Evolutionary conservation across 495 filamentous ascomycete species (phyloP).

Genomic region (Talaromyces nanjingensis): DNA sequence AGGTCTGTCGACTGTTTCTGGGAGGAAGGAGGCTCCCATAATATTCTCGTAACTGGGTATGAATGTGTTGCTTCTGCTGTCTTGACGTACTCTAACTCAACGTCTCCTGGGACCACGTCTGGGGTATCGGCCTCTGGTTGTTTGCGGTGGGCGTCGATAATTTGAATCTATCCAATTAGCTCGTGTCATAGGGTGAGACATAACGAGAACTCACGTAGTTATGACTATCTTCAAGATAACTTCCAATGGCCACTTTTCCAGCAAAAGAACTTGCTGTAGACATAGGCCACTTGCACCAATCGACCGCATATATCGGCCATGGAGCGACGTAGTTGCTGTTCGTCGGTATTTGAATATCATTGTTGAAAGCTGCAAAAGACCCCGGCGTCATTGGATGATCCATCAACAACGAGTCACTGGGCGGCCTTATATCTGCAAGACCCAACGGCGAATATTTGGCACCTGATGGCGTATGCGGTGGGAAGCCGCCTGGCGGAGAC

Average conservation of each 20-base stretch:
- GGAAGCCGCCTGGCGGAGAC: conserved; percentile 61
- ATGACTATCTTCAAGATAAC: conserved; percentile 94
- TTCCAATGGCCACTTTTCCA: conserved; percentile 90
- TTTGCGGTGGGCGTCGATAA: conserved; percentile 76
- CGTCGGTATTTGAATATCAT: conserved; percentile 46
- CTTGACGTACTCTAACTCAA: conserved; percentile 82
- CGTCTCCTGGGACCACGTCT: conserved; percentile 60
- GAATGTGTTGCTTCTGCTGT: conserved; percentile 97
- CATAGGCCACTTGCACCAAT: conserved; percentile 99
- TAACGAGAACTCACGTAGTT: conserved; percentile 66
- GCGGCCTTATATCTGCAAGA: conserved; percentile 80
- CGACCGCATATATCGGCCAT: conserved; percentile 92
- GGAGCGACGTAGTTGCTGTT: conserved; percentile 91
- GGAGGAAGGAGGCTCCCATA: conserved; percentile 97
- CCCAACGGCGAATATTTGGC: conserved; percentile 79
- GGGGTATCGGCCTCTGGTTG: conserved; percentile 59
- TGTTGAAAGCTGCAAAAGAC: conserved; percentile 28
- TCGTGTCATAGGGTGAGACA: not conserved
- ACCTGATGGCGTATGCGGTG: conserved; percentile 61
- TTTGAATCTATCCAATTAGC: conserved; percentile 73
- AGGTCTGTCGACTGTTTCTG: conserved; percentile 96
- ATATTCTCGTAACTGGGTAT: conserved; percentile 89
- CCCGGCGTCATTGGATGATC: conserved; percentile 48
- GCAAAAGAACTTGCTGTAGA: conserved; percentile 60
- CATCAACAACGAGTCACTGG: conserved; percentile 66